Evolutionary conservation across 1,284 basidiomycete genomes (phyloP).

Genomic region (Termitomyces sp.): DNA sequence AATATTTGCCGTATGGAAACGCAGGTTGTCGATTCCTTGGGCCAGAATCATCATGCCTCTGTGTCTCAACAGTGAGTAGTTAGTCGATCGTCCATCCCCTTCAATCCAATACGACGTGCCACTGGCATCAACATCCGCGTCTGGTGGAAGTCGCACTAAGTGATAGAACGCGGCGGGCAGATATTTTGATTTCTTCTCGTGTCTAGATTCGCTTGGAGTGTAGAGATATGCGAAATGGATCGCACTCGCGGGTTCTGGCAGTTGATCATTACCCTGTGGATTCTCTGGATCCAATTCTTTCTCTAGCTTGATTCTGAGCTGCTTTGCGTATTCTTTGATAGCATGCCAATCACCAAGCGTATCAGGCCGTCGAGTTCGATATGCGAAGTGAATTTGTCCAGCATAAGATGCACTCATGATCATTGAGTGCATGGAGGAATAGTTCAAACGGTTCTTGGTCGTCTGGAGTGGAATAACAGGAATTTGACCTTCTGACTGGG

Average conservation of each 20-base stretch:
- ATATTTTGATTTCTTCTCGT: conserved; percentile 1
- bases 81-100: neutral
- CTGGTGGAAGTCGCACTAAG: conserved; percentile 6
- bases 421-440: conserved; percentile 9
- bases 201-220: neutral
- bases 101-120: neutral
- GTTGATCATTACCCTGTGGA: neutral
- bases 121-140: conserved; percentile 1
- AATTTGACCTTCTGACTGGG: neutral
- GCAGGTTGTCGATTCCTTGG: neutral
- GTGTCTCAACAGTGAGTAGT: conserved; percentile 2
- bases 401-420: conserved; percentile 8
- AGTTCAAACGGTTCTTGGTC: conserved; percentile 5
- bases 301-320: neutral
- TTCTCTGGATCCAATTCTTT: neutral
- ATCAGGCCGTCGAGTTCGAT: conserved; percentile 8
- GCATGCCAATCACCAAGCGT: conserved; percentile 9
- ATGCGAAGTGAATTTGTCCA: conserved; percentile 5
- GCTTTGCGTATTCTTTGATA: conserved; percentile 1
- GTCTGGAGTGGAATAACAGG: conserved; percentile 7
- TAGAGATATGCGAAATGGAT: conserved; percentile 13
- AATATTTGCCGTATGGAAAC: neutral
- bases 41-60: conserved; percentile 6
- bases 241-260: conserved; percentile 9
- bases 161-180: conserved; percentile 11